A percentile compares a stretch with the other conserved stretches of the same genome.
phyloP scores from a whole-genome alignment of 306 rosid genomes.

The Cucumis melo region DNA sequence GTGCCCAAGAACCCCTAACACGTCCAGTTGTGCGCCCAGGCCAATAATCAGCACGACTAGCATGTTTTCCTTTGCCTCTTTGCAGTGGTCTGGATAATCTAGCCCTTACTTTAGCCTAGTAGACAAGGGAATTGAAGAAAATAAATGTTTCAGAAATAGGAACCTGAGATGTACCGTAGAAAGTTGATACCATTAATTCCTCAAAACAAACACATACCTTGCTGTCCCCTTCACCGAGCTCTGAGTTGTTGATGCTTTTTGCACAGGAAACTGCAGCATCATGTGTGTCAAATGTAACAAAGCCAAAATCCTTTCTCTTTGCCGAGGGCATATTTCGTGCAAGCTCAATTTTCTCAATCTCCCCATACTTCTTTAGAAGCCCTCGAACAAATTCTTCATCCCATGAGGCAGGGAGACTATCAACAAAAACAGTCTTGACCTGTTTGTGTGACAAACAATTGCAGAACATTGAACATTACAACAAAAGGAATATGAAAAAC shows the following conservation, averaged over 20 bases:
- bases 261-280: constrained; percentile 86
- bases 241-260: constrained; percentile 73
- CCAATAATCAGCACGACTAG: constrained; percentile 59
- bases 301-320: constrained; percentile 90
- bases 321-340: constrained; percentile 98
- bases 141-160: neutral
- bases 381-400: constrained; percentile 66
- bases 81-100: constrained; percentile 95
- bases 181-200: neutral
- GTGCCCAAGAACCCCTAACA: constrained; percentile 66
- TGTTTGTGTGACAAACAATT: constrained; percentile 25
- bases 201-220: constrained; percentile 40
- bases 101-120: constrained; percentile 92
- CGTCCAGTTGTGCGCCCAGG: constrained; percentile 40
- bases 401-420: constrained; percentile 89
- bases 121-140: neutral
- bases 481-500: neutral
- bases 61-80: constrained; percentile 76
- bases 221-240: constrained; percentile 79
- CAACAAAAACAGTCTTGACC: constrained; percentile 97
- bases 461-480: neutral
- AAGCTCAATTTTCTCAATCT: constrained; percentile 71
- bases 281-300: constrained; percentile 80
- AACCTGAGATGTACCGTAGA: neutral
- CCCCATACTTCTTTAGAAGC: constrained; percentile 70